Percentiles rank a stretch among this genome's conserved stretches.
These are phyloP conservation scores for Aspergillus transmontanensis DNA, from an alignment of 2,329 filamentous ascomycete genomes.

Conservation along the genomic window DNA sequence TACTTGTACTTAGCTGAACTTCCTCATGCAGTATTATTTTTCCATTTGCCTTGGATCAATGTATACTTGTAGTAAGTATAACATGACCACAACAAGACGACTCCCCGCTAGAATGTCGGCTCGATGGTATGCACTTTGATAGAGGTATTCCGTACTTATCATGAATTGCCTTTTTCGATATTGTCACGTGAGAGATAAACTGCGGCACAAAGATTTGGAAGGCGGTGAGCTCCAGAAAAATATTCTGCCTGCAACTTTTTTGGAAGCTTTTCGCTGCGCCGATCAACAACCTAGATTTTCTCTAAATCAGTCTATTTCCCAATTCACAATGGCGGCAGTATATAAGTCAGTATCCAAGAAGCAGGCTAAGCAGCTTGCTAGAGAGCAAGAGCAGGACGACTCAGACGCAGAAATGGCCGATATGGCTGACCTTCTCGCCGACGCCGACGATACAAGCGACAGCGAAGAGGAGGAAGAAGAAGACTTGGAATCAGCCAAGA, in stretches of 20 bases:
- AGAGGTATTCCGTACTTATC: too few species aligned
- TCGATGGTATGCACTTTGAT: not conserved
- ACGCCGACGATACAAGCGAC: slow-evolving; percentile 42
- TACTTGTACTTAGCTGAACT: not conserved
- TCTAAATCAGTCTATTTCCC: slow-evolving; percentile 15
- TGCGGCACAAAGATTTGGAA: not conserved
- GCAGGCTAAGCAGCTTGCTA: slow-evolving; percentile 47
- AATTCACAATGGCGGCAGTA: slow-evolving; percentile 65
- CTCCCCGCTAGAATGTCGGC: not conserved
- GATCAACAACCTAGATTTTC: slow-evolving; percentile 17
- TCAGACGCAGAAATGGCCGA: slow-evolving; percentile 49
- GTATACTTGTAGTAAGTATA: not conserved
- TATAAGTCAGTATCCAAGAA: slow-evolving; percentile 74
- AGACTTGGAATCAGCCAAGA: slow-evolving; percentile 32
- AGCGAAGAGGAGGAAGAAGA: slow-evolving; percentile 41
- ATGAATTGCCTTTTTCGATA: not conserved
- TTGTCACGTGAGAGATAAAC: slow-evolving; percentile 25
- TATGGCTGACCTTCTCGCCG: slow-evolving; percentile 39
- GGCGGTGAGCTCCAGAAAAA: slow-evolving; percentile 36
- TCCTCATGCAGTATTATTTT: not conserved
- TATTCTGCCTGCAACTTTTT: slow-evolving; percentile 42
- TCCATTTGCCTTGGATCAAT: not conserved
- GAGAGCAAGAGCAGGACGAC: slow-evolving; percentile 55
- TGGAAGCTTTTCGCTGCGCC: slow-evolving; percentile 20
- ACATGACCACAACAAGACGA: not conserved